Evolutionary conservation across 768 basidiomycete genomes (phyloP), one percentile per base, ranked within the genome.

Genomic region (Steccherinum ochraceum): DNA sequence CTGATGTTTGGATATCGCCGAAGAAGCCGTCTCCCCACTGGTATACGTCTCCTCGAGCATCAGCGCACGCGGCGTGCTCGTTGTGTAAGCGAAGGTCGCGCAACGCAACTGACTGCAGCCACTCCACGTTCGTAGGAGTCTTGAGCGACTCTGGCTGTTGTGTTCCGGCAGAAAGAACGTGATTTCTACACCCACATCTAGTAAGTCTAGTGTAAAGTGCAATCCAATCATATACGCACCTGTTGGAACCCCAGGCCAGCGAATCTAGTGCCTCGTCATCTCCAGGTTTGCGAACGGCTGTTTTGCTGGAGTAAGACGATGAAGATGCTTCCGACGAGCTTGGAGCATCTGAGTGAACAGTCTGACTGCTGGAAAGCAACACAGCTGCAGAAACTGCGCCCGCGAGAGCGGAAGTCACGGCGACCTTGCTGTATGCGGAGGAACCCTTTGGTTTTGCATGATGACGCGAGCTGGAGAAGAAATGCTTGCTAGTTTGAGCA

Each of bases 21-120:
- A 74, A 75, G 64, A 82, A 86, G 0, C 77, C 83, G 40, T 75
- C 72, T 0, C 89, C 89, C 89, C 89, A 93, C 58, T 91, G 88
- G 59, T 89, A 86, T 2, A 90, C 83, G 57, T 93, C 84, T 21
- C 90, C 91, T 27, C 78, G 74, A 5, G 80, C 81, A 60, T 92
- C 89, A 18, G 92, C 79, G 54, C 86, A 89, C 12, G 83, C 89
- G 1, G 80, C 86, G 55, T 86, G 81, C 25, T 67, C 70, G 51
- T 77, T 72, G 48, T 89, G 82, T 23, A 92, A 67, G 12, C 75
- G 80, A 30, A 92, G 62, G 59, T 92, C 88, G 7, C 88, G 80
- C 12, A 93, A 71, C 3, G 88, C 86, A 44, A 83, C 73, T 50
- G 78, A 77, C 47, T 82, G 72, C 25, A 93, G 68, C 79, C 84